Evolutionary conservation across 345 rosid genomes (phyloP).

Genomic region (Stellera chamaejasme): DNA sequence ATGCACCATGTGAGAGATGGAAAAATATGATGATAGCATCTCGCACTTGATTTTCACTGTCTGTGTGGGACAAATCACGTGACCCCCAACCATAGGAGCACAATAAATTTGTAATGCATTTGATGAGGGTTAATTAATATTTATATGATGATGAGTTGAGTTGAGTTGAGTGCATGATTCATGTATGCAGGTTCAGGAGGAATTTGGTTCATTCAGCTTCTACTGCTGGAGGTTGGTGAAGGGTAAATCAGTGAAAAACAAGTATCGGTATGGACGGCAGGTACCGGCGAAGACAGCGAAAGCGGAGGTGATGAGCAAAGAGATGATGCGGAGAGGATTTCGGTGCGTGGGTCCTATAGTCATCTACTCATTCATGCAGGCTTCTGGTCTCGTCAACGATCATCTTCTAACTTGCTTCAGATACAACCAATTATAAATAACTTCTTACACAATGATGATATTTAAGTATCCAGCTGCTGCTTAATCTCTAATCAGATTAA

Average conservation of each 20-base stretch:
- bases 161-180: too few relatives aligned
- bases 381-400: slow-evolving; percentile 66
- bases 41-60: too few relatives aligned
- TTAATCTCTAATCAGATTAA: too few relatives aligned
- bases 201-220: slow-evolving; percentile 75
- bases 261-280: slow-evolving; percentile 67
- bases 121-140: too few relatives aligned
- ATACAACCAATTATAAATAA: slow-evolving; percentile 53
- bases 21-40: too few relatives aligned
- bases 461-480: too few relatives aligned
- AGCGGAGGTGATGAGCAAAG: slow-evolving; percentile 83
- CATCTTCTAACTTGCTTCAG: slow-evolving; percentile 73
- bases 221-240: slow-evolving; percentile 80
- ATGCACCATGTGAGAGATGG: too few relatives aligned
- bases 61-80: too few relatives aligned
- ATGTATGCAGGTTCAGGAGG: slow-evolving; percentile 69
- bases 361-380: slow-evolving; percentile 86
- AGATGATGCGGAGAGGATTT: slow-evolving; percentile 88
- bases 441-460: too few relatives aligned
- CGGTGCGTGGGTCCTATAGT: slow-evolving; percentile 88
- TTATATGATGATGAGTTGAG: too few relatives aligned
- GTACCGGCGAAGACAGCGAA: slow-evolving; percentile 84
- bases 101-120: too few relatives aligned
- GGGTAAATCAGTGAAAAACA: slow-evolving; percentile 50
- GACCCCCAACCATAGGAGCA: too few relatives aligned